Evolutionary conservation across 352 stramenopile species (phyloP), one percentile per base, ranked within the genome.

Genomic region (Hyphochytrium catenoides): DNA sequence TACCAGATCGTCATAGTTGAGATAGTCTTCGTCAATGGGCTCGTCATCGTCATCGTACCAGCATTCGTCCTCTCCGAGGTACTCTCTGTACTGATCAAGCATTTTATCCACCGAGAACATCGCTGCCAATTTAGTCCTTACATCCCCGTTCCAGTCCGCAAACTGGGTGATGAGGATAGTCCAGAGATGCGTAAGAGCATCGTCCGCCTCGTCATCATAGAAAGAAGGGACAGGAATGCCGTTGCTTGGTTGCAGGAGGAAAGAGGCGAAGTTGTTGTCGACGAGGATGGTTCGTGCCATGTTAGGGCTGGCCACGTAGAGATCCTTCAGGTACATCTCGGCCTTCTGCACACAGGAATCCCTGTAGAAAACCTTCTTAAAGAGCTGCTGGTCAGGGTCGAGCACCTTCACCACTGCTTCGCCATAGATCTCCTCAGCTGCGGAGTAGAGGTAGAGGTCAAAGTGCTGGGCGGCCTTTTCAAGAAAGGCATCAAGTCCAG

Each of bases 221-320:
- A 82, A 86, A 18, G 47, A 65, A 16, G 54, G 66, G 3, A 86
- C 66, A 12, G 79, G 59, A 49, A 86, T 78, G 19, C 71, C 71
- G 56, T 86, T 83, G 8, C 51, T 59, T n/a, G 71, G 71, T 48
- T 86, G 74, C 8, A 58, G 51, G 29, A 86, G 46, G 49, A 86
- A 86, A 2, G 49, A 68, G 21, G 78, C 44, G 8, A 68, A 68
- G 44, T 86, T 83, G 48, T 86, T 86, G 41, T 86, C 71, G 21
- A 86, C 61, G 1, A 86, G 44, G 15, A 86, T 62, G 14, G 63
- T 55, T 12, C 60, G 47, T n/a, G 47, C 40, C 41, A 63, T 29
- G 57, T 30, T 22, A 51, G 52, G 5, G 39, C 26, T 39, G 11
- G 59, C 31, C 2, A 39, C 42, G 3, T 31, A 34, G 12, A 57